Evolutionary conservation across 2,329 filamentous ascomycete genomes (phyloP).

Genomic region (Metarhizium robertsii): DNA sequence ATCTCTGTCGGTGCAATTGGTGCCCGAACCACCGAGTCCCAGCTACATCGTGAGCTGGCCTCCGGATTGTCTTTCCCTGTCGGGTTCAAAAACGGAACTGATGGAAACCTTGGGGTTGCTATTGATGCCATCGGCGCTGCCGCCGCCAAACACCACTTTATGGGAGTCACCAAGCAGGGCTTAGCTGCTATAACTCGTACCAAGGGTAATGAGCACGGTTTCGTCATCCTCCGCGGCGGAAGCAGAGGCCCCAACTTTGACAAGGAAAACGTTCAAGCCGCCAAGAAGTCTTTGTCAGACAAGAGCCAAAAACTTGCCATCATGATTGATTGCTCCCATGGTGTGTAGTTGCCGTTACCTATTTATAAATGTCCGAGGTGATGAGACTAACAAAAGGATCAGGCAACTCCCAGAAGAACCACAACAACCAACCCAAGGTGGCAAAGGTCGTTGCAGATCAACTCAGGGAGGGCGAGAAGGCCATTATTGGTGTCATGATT

Average conservation of each 20-base stretch:
- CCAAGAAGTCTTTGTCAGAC: constrained; percentile 68
- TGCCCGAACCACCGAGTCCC: constrained; percentile 90
- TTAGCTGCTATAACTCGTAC: constrained; percentile 92
- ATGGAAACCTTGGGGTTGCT: constrained; percentile 80
- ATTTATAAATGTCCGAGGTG: not conserved
- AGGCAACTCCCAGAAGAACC: constrained; percentile 97
- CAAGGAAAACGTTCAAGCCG: constrained; percentile 67
- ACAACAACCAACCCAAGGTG: constrained; percentile 88
- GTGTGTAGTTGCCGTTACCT: constrained; percentile 34
- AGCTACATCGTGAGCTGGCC: constrained; percentile 91
- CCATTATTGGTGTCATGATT: constrained; percentile 95
- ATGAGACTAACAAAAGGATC: not conserved
- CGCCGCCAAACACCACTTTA: constrained; percentile 85
- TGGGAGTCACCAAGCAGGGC: constrained; percentile 97
- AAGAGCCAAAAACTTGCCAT: constrained; percentile 82
- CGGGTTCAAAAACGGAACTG: constrained; percentile 98
- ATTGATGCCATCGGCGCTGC: constrained; percentile 92
- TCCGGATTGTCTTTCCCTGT: constrained; percentile 95
- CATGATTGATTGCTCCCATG: constrained; percentile 98
- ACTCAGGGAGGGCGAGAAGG: constrained; percentile 75
- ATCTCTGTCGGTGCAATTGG: constrained; percentile 94
- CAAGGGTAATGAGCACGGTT: constrained; percentile 90
- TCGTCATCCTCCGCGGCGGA: constrained; percentile 89
- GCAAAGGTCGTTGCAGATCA: constrained; percentile 65
- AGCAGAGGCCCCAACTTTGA: constrained; percentile 92